Percentiles rank a stretch among this genome's conserved stretches.
These are phyloP conservation scores for Solanum chiquidenum DNA, from an alignment of 257 asterid species.

Conservation along the genomic window DNA sequence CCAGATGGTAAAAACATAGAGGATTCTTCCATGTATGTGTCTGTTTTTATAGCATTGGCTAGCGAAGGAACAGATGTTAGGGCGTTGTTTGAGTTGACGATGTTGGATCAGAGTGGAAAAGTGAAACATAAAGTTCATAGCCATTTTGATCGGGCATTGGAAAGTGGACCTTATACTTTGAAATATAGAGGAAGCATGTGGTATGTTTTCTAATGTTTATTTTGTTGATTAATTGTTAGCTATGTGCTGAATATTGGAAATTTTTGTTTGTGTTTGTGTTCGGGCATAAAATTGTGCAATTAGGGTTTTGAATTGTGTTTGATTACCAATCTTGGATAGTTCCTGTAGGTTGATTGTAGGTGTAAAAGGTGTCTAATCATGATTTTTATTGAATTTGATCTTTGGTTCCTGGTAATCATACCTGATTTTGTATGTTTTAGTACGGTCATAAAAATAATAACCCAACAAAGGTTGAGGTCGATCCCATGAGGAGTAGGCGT, in stretches of 20 bases:
- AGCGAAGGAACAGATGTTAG: constrained; percentile 86
- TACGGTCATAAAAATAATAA: no score
- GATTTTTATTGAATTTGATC: not conserved
- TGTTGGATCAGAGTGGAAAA: constrained; percentile 84
- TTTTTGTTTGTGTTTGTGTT: not conserved
- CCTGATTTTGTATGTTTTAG: not conserved
- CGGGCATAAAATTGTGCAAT: not conserved
- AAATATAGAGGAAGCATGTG: constrained; percentile 94
- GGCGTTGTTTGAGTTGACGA: constrained; percentile 69
- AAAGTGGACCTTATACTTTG: constrained; percentile 80
- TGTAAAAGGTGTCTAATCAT: not conserved
- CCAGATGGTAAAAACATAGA: constrained; percentile 80
- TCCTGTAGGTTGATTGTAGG: not conserved
- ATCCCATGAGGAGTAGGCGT: not conserved
- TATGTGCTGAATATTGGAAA: not conserved
- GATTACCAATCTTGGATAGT: not conserved
- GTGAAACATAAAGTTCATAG: constrained; percentile 83
- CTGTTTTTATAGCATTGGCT: constrained; percentile 76
- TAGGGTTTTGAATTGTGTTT: not conserved
- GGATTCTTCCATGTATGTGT: constrained; percentile 62
- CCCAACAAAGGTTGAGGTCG: not conserved
- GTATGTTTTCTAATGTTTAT: constrained; percentile 22
- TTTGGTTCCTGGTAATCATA: not conserved
- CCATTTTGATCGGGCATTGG: constrained; percentile 82
- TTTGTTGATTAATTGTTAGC: not conserved